Conservation (phyloP, 768 basidiomycete species). For the Boletus pseudopeckii region DNA sequence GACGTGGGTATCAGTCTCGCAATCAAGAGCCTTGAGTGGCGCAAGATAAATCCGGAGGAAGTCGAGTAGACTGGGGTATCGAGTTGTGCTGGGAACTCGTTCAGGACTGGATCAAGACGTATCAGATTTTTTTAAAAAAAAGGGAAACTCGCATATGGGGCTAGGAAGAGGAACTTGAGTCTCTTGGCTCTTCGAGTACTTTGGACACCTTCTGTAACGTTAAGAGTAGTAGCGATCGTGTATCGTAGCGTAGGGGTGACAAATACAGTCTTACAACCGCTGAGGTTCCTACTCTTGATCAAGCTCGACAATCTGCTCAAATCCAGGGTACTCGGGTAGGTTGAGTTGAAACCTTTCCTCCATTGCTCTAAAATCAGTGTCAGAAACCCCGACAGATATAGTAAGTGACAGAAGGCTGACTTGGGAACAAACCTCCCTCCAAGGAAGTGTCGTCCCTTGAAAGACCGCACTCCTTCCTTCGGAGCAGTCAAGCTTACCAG, state of each 20-base stretch:
- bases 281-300: slow-evolving; percentile 8
- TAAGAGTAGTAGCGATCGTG: not conserved
- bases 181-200: not conserved
- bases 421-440: slow-evolving; percentile 91
- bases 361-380: slow-evolving; percentile 47
- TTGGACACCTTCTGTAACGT: not conserved
- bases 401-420: slow-evolving; percentile 40
- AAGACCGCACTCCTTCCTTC: slow-evolving; percentile 78
- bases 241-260: not conserved
- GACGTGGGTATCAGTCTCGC: not conserved
- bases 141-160: too few relatives aligned
- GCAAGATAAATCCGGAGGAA: not conserved
- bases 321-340: slow-evolving; percentile 76
- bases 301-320: slow-evolving; percentile 83
- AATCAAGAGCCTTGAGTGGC: not conserved
- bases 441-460: slow-evolving; percentile 83
- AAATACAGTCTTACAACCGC: slow-evolving; percentile 3
- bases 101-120: not conserved
- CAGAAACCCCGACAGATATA: not conserved
- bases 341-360: slow-evolving; percentile 75
- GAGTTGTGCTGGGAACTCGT: not conserved
- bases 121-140: too few relatives aligned
- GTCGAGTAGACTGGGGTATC: not conserved
- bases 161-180: not conserved
- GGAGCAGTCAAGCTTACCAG: slow-evolving; percentile 92